These are phyloP conservation scores for Tanacetum coccineum DNA, from an alignment of 129 eudicot genomes.

Conservation along the genomic window DNA sequence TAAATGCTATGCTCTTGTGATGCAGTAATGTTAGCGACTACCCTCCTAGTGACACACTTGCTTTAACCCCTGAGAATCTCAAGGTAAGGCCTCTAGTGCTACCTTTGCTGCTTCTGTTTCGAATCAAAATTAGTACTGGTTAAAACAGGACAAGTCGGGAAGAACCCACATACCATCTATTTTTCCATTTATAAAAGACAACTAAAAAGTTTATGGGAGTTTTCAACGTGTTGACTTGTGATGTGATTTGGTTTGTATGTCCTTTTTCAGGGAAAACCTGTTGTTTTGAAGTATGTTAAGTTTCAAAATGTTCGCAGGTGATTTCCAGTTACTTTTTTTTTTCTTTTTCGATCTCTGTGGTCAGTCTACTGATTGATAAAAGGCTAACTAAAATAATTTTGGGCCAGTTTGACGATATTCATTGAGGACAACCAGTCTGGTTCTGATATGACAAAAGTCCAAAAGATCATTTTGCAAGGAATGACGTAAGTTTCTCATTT, in stretches of 20 bases:
- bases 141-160: too few relatives aligned
- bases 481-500: constrained; percentile 68
- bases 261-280: constrained; percentile 71
- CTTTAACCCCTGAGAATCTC: constrained; percentile 67
- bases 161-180: too few relatives aligned
- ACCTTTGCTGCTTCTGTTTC: neutral
- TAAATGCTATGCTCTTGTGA: constrained; percentile 7
- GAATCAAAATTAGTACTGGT: too few relatives aligned
- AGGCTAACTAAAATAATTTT: constrained; percentile 25
- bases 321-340: neutral
- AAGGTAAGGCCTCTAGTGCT: constrained; percentile 40
- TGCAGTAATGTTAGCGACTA: constrained; percentile 84
- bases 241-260: constrained; percentile 1
- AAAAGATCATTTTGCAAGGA: constrained; percentile 82
- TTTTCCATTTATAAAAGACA: too few relatives aligned
- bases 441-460: constrained; percentile 72
- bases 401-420: constrained; percentile 80
- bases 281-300: constrained; percentile 86
- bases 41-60: constrained; percentile 77
- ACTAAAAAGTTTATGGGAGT: too few relatives aligned
- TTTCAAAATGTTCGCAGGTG: constrained; percentile 98
- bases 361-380: neutral
- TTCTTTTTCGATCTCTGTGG: neutral
- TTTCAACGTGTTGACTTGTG: neutral
- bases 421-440: constrained; percentile 95